Percentiles rank a stretch among this genome's conserved stretches.
Evolutionary conservation across 116 monocot genomes (phyloP).

Genomic region (Papilionanthe hybrid): DNA sequence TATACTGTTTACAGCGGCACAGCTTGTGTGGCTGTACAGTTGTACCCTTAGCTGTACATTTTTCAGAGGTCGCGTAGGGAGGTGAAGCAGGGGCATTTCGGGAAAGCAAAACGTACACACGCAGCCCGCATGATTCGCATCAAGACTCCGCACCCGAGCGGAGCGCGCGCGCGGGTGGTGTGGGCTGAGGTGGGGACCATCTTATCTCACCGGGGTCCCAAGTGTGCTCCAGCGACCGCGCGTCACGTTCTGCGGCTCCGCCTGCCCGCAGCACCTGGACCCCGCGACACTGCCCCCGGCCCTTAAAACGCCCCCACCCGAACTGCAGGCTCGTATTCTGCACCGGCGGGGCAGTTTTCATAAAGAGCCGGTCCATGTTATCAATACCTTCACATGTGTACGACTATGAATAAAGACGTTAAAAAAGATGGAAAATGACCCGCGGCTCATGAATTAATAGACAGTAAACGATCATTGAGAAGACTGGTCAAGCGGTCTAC

Average conservation of each 20-base stretch:
- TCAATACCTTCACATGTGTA: constrained; percentile 6
- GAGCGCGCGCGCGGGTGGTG: no score
- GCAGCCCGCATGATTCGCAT: no score
- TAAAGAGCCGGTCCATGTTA: neutral
- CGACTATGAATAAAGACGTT: neutral
- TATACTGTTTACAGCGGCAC: no score
- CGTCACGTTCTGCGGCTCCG: constrained; percentile 4
- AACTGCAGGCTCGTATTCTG: neutral
- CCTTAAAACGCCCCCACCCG: neutral
- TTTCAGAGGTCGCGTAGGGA: no score
- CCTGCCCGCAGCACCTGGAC: neutral
- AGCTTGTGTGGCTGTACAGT: no score
- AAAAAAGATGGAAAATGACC: neutral
- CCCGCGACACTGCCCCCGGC: neutral
- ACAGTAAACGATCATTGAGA: neutral
- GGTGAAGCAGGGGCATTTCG: no score
- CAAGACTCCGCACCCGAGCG: no score
- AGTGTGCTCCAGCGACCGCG: neutral
- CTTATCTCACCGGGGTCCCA: neutral
- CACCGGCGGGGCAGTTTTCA: neutral
- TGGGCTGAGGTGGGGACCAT: no score
- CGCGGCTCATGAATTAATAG: neutral
- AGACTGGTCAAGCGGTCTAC: neutral
- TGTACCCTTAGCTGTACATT: no score
- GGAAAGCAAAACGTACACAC: no score